Percentiles rank a stretch among this genome's conserved stretches.
Conservation (phyloP, 352 stramenopile species). For the Hyaloperonospora arabidopsidis region DNA sequence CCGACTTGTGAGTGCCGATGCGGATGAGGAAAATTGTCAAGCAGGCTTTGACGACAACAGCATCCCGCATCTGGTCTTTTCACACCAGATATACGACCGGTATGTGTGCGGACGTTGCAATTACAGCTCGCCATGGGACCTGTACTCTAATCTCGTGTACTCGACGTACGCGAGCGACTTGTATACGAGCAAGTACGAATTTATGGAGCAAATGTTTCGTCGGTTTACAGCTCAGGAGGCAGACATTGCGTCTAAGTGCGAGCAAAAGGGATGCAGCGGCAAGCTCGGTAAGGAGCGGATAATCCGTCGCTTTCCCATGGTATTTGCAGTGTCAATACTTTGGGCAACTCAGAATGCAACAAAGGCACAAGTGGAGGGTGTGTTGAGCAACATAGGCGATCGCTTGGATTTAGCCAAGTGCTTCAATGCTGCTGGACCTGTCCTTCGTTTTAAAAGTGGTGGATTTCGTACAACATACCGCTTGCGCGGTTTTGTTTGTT, state of each 20-base stretch:
- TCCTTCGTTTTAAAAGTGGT: constrained; percentile 63
- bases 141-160: constrained; percentile 82
- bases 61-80: constrained; percentile 82
- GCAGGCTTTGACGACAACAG: constrained; percentile 80
- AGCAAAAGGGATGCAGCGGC: constrained; percentile 45
- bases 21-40: constrained; percentile 50
- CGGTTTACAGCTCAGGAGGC: constrained; percentile 44
- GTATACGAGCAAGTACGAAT: constrained; percentile 49
- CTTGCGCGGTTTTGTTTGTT: constrained; percentile 76
- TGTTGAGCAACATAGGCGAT: constrained; percentile 59
- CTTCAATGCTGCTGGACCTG: constrained; percentile 60
- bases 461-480: constrained; percentile 70
- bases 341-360: constrained; percentile 69
- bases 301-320: constrained; percentile 80
- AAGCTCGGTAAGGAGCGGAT: constrained; percentile 69
- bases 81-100: constrained; percentile 81
- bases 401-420: constrained; percentile 66
- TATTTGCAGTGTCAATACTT: constrained; percentile 78
- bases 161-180: constrained; percentile 74
- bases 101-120: constrained; percentile 63
- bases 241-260: constrained; percentile 49
- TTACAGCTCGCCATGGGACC: constrained; percentile 55
- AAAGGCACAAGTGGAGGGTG: constrained; percentile 62
- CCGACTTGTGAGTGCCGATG: constrained; percentile 57
- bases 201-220: constrained; percentile 67